phyloP scores from a whole-genome alignment of 108 stramenopile species.

The Skeletonema tropicum region DNA sequence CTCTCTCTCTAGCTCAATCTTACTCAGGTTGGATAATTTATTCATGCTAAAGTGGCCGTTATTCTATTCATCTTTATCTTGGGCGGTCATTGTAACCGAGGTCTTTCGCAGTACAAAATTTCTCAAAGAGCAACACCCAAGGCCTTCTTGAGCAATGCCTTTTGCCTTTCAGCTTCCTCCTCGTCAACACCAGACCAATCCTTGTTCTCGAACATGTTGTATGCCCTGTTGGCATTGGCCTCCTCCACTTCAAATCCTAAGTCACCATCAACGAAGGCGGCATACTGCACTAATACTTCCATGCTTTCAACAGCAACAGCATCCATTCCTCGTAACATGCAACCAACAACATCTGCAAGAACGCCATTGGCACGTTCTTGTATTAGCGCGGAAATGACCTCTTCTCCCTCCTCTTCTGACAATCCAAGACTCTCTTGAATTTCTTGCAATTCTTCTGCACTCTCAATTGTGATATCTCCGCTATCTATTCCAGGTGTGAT shows the following conservation, averaged over 20 bases:
- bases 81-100: neutral
- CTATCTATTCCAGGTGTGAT: constrained; percentile 73
- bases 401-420: constrained; percentile 71
- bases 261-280: constrained; percentile 77
- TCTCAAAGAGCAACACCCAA: constrained; percentile 35
- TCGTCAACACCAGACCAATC: constrained; percentile 65
- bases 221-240: constrained; percentile 63
- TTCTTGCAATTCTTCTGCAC: constrained; percentile 69
- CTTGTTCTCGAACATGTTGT: constrained; percentile 73
- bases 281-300: constrained; percentile 72
- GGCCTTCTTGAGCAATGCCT: constrained; percentile 61
- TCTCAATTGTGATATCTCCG: constrained; percentile 79
- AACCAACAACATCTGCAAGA: constrained; percentile 55
- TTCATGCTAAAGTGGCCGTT: too few relatives aligned
- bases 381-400: constrained; percentile 66
- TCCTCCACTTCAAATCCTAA: constrained; percentile 70
- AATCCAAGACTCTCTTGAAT: constrained; percentile 87
- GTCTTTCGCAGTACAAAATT: neutral
- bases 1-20: too few relatives aligned
- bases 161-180: constrained; percentile 61
- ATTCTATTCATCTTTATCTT: neutral
- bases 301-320: constrained; percentile 71
- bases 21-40: too few relatives aligned
- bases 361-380: constrained; percentile 55
- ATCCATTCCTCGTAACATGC: constrained; percentile 76